Percentiles rank a stretch among this genome's conserved stretches.
These are phyloP conservation scores for Botrytis tulipae DNA, from an alignment of 2,329 filamentous ascomycete species.

Conservation along the genomic window DNA sequence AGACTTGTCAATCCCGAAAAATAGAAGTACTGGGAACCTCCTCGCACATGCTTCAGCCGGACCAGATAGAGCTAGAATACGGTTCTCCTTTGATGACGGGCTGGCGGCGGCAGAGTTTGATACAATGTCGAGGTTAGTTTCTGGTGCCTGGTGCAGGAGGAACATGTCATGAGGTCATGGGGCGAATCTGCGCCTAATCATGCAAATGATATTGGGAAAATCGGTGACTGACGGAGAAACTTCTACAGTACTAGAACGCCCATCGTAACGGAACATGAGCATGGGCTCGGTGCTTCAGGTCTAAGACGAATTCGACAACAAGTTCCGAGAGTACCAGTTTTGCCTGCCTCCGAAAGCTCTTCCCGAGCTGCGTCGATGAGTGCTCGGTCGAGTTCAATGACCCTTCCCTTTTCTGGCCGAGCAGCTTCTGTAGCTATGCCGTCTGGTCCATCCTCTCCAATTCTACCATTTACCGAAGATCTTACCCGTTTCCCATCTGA, in stretches of 20 bases:
- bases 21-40: slow-evolving; percentile 64
- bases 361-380: slow-evolving; percentile 59
- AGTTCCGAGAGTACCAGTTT: slow-evolving; percentile 63
- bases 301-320: slow-evolving; percentile 92
- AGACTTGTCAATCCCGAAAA: slow-evolving; percentile 55
- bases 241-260: slow-evolving; percentile 60
- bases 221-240: slow-evolving; percentile 31
- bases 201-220: not conserved
- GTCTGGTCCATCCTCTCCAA: slow-evolving; percentile 68
- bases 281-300: slow-evolving; percentile 80
- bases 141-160: slow-evolving; percentile 4
- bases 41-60: slow-evolving; percentile 41
- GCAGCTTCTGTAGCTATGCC: slow-evolving; percentile 32
- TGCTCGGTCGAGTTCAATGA: slow-evolving; percentile 70
- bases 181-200: not conserved
- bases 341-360: slow-evolving; percentile 62
- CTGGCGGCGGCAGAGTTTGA: slow-evolving; percentile 60
- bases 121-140: slow-evolving; percentile 68
- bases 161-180: slow-evolving; percentile 2
- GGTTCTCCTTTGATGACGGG: slow-evolving; percentile 73
- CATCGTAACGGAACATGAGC: slow-evolving; percentile 81
- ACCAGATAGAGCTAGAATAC: slow-evolving; percentile 58
- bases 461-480: slow-evolving; percentile 75
- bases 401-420: slow-evolving; percentile 53
- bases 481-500: slow-evolving; percentile 90